Evolutionary conservation across 2,329 filamentous ascomycete genomes (phyloP), one percentile per base, ranked within the genome.

Genomic region (Arthroderma sp.): DNA sequence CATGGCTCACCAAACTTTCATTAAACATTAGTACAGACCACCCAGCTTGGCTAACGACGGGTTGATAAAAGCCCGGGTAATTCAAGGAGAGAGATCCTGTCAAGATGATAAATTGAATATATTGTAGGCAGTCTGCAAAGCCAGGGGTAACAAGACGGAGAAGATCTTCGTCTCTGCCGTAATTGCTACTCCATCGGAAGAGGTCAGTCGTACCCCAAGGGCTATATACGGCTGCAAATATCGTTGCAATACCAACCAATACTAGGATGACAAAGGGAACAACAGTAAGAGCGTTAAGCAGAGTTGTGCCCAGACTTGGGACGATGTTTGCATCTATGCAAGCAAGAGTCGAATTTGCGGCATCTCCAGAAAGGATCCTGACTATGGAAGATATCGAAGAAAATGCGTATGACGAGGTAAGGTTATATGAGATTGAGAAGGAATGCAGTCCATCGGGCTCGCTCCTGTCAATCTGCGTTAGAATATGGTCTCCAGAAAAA

Each of bases 181-280:
- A 96, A 60, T 98, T 98, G 58, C 86, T 93, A n/a, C 86, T 87
- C 87, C 89, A 98, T 53, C 85, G 81, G 61, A 96, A 96, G 15
- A 89, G 73, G 59, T 98, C 84, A 5, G 78, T 78, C 1, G 86
- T 85, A 15, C 91, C 91, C 89, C 91, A 98, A 0, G 91, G 91
- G 58, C 88, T 95, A 59, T 80, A 89, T 33, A 93, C 85, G 41
- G 80, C 84, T 2, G 91, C 87, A 52, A 86, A 79, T 32, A 88
- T 70, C 5, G 89, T 94, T 9, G 88, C 86, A 47, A 87, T 64
- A 1, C 80, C 91, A 38, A 93, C 85, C 36, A 89, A 71, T 2
- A 89, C 67, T 30, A 98, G 71, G 27, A 95, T 77, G 3, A 82
- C 70, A 27, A 89, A 72, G 1, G 91, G 89, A 4, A 94, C 64